Evolutionary conservation across 331 rosid species (phyloP).

Genomic region (Dryas integrifolia): DNA sequence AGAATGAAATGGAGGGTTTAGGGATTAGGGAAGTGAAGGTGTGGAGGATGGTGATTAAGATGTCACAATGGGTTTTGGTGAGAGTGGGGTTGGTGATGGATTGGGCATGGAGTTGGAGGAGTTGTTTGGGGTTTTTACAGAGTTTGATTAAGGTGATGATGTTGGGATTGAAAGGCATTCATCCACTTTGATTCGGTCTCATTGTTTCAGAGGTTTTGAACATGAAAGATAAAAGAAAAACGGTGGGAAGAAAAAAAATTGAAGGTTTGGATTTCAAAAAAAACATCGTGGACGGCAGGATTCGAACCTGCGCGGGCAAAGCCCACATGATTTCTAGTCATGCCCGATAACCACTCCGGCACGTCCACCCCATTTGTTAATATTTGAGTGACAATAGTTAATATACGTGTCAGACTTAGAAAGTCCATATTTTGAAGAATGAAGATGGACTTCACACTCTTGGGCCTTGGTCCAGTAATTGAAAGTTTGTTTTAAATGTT

Average conservation of each 20-base stretch:
- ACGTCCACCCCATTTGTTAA: constrained; percentile 18
- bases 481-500: too few species aligned
- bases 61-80: not conserved
- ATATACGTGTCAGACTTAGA: too few species aligned
- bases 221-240: not conserved
- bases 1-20: not conserved
- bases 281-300: constrained; percentile 68
- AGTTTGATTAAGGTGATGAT: constrained; percentile 17
- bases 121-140: constrained; percentile 47
- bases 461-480: too few species aligned
- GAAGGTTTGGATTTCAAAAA: not conserved
- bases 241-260: too few species aligned
- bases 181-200: not conserved
- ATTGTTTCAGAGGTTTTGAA: not conserved
- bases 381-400: too few species aligned
- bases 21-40: constrained; percentile 32
- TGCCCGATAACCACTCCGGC: constrained; percentile 99
- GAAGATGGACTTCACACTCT: too few species aligned
- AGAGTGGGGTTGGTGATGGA: constrained; percentile 7
- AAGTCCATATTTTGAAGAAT: too few species aligned
- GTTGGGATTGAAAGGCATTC: not conserved
- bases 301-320: constrained; percentile 99
- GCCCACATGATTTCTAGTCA: constrained; percentile 99
- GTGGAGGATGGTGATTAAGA: constrained; percentile 27
- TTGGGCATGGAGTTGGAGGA: constrained; percentile 48